phyloP scores from a whole-genome alignment of 2,329 filamentous ascomycete genomes.

The Fusarium sp. region DNA sequence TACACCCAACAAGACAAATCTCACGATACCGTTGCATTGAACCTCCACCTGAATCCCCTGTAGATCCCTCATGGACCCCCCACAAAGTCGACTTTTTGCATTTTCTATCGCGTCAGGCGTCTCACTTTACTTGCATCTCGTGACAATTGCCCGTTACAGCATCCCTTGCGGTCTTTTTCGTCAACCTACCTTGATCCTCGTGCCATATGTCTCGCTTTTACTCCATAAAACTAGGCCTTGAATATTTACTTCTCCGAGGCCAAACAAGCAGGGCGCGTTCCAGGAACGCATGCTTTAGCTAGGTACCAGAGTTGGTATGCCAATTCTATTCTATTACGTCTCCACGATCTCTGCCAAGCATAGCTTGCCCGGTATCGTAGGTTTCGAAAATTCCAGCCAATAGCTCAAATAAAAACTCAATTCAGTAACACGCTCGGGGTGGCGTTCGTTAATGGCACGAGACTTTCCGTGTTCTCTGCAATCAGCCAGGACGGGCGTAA shows the following conservation, averaged over 20 bases:
- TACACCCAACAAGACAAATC: constrained; percentile 4
- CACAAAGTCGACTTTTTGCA: constrained; percentile 9
- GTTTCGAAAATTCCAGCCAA: not conserved
- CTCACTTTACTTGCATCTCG: constrained; percentile 10
- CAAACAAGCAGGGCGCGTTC: not conserved
- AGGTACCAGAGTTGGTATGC: not conserved
- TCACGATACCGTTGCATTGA: constrained; percentile 25
- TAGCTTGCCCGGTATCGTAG: not conserved
- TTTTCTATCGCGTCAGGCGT: constrained; percentile 30
- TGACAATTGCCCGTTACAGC: not conserved
- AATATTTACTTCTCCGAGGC: constrained; percentile 10
- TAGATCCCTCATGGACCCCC: constrained; percentile 9
- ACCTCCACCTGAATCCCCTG: constrained; percentile 15
- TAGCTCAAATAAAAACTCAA: constrained; percentile 10
- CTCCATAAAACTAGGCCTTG: constrained; percentile 5
- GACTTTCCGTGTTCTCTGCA: constrained; percentile 6
- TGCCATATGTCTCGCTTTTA: constrained; percentile 11
- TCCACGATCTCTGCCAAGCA: constrained; percentile 6
- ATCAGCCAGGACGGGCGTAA: not conserved
- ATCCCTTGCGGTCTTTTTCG: constrained; percentile 1
- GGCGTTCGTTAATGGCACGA: constrained; percentile 7
- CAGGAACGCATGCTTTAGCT: constrained; percentile 20
- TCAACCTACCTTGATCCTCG: not conserved
- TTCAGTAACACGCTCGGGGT: not conserved
- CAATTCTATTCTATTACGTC: not conserved